These are phyloP conservation scores for Pseudocercospora macadamiae DNA, from an alignment of 2,329 filamentous ascomycete genomes.

Conservation along the genomic window DNA sequence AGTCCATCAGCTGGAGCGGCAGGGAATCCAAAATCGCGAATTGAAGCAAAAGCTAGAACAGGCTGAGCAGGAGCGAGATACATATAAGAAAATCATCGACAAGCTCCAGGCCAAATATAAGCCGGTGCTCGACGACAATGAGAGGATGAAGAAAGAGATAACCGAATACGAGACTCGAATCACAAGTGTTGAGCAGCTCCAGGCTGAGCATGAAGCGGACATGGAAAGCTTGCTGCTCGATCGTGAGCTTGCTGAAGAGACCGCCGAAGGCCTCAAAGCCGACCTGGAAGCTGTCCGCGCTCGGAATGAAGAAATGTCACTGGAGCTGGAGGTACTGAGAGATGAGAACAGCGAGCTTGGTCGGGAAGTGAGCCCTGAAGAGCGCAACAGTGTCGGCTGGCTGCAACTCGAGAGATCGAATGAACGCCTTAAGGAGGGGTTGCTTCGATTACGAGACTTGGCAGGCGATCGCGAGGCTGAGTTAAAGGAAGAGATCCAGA, in stretches of 20 bases:
- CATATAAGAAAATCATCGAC: slow-evolving; percentile 81
- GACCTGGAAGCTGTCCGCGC: slow-evolving; percentile 78
- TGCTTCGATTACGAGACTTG: slow-evolving; percentile 82
- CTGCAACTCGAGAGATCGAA: slow-evolving; percentile 90
- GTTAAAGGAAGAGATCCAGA: slow-evolving; percentile 63
- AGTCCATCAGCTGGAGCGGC: slow-evolving; percentile 82
- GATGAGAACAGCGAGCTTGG: slow-evolving; percentile 86
- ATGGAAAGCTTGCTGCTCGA: slow-evolving; percentile 88
- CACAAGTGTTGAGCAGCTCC: slow-evolving; percentile 69
- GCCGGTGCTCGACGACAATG: slow-evolving; percentile 77
- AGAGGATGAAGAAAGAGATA: slow-evolving; percentile 73
- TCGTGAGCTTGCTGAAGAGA: slow-evolving; percentile 95
- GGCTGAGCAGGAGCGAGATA: slow-evolving; percentile 74
- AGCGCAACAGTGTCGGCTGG: slow-evolving; percentile 84
- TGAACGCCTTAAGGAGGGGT: slow-evolving; percentile 80
- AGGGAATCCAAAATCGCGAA: slow-evolving; percentile 81
- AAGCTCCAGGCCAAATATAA: slow-evolving; percentile 90
- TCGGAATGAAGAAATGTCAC: slow-evolving; percentile 78
- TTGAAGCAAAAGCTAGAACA: slow-evolving; percentile 78
- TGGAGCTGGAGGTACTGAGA: slow-evolving; percentile 83
- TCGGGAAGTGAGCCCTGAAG: slow-evolving; percentile 84
- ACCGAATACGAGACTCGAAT: slow-evolving; percentile 74
- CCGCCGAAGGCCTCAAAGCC: slow-evolving; percentile 76
- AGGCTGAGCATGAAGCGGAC: slow-evolving; percentile 81
- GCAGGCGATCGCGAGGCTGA: slow-evolving; percentile 84